phyloP scores from a whole-genome alignment of 2,329 filamentous ascomycete genomes.

The Rutstroemia sp. region DNA sequence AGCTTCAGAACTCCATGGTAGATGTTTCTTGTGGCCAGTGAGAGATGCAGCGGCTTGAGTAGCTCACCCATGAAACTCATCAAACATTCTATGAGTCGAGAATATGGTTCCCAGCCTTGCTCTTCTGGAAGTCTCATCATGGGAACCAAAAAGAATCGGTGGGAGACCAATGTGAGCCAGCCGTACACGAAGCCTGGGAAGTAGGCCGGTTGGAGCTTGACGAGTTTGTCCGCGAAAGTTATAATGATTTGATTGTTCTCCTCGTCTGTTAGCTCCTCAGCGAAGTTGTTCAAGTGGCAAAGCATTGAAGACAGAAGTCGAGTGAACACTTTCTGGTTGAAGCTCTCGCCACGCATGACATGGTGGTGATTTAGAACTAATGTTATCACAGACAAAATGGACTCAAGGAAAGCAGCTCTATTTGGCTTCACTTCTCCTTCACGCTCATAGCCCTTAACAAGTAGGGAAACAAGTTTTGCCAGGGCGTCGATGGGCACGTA shows the following conservation, averaged over 20 bases:
- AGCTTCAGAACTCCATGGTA: conserved; percentile 81
- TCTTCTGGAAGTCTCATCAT: conserved; percentile 63
- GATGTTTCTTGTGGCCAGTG: conserved; percentile 67
- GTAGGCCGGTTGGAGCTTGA: conserved; percentile 66
- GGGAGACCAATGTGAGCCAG: conserved; percentile 77
- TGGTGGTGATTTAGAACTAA: conserved; percentile 83
- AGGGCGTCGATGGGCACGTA: conserved; percentile 69
- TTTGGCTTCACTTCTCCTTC: conserved; percentile 50
- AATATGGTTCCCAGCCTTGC: conserved; percentile 69
- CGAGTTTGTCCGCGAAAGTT: conserved; percentile 62
- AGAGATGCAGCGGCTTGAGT: conserved; percentile 64
- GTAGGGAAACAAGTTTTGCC: conserved; percentile 68
- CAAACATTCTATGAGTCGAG: conserved; percentile 64
- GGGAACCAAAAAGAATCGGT: conserved; percentile 75
- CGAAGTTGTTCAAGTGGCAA: conserved; percentile 59
- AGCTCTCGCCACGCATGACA: conserved; percentile 68
- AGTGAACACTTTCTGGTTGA: conserved; percentile 88
- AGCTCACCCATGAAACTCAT: conserved; percentile 71
- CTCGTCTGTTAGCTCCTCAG: conserved; percentile 49
- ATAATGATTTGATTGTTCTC: conserved; percentile 65
- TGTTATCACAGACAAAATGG: conserved; percentile 68
- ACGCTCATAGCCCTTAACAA: conserved; percentile 63
- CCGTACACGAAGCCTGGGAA: conserved; percentile 78
- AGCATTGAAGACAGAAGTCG: conserved; percentile 79
- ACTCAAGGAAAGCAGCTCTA: conserved; percentile 68